Evolutionary conservation across 129 eudicot species (phyloP), one percentile per base, ranked within the genome.

Genomic region (Flaveria trinervia): DNA sequence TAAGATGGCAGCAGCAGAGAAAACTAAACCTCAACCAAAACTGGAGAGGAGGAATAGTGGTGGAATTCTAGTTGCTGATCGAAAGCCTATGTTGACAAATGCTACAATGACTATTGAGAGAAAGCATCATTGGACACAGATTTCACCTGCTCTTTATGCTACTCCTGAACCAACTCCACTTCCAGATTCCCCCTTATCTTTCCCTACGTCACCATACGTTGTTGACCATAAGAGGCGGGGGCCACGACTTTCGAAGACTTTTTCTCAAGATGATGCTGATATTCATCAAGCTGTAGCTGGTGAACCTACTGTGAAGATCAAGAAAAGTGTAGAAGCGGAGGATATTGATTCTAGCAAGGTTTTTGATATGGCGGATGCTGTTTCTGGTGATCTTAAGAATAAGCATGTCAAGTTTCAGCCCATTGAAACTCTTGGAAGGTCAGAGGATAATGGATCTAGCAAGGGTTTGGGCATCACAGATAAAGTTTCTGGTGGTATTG

Each of bases 181-280:
- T 68, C 92, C 90, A 9, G 95, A 91, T 83, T 77, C 97, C 17
- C 90, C 89, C 2, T 78, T 91, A 28, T 87, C 92, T 25, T 88
- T 85, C 55, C 90, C 92, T 25, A 84, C 92, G 7, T 93, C 98
- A 8, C 98, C 98, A 79, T 93, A 90, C 59, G 60, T 93, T 45
- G 85, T 93, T 73, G 92, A 93, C 70, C 97, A 93, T 83, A 93
- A 93, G 86, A 71, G 98, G 26, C 89, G 97, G n/a, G 98, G 98
- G 52, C 98, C 98, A 18, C 85, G 97, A 0, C 92, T 93, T 69
- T 72, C 86, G 20, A 89, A 89, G 85, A 85, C 92, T 71, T 81
- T 52, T 33, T 90, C 96, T 25, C 85, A 85, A 65, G 86, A 88
- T 67, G 86, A 83, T 64, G 83, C 89, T 75, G 83, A 73, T 41